phyloP scores from a whole-genome alignment of 768 basidiomycete species.

The Crepidotus variabilis region DNA sequence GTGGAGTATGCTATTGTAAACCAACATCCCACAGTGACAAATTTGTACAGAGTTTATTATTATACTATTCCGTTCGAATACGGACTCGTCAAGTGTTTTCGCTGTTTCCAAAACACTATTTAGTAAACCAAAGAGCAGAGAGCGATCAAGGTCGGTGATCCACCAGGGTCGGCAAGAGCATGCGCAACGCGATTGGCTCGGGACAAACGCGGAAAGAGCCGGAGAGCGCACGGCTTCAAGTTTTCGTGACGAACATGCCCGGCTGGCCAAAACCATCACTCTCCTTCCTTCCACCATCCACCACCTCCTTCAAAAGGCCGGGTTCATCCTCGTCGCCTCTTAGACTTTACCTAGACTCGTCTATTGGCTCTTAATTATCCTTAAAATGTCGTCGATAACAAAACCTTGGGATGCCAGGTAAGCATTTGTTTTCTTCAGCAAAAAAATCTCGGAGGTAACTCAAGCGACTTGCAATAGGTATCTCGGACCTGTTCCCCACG shows the following conservation, averaged over 20 bases:
- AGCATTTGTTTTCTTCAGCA: constrained; percentile 9
- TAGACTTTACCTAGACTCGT: constrained; percentile 30
- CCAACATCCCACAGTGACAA: too few relatives aligned
- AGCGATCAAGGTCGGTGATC: neutral
- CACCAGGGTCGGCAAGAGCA: constrained; percentile 12
- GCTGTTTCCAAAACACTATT: too few relatives aligned
- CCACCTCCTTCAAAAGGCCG: constrained; percentile 18
- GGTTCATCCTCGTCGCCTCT: constrained; percentile 16
- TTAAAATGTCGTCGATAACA: constrained; percentile 43
- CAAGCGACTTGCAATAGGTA: constrained; percentile 34
- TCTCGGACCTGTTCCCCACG: constrained; percentile 73
- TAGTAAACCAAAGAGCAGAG: too few relatives aligned
- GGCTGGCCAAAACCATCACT: constrained; percentile 16
- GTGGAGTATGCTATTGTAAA: too few relatives aligned
- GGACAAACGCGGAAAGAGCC: constrained; percentile 34
- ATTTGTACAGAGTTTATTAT: too few relatives aligned
- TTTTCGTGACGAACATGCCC: constrained; percentile 22
- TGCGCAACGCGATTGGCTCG: constrained; percentile 33
- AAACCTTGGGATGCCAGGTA: constrained; percentile 76
- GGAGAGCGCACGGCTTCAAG: constrained; percentile 14
- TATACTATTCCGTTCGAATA: too few relatives aligned
- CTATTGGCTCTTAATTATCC: constrained; percentile 26
- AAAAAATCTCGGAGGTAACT: neutral
- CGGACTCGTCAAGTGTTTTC: too few relatives aligned
- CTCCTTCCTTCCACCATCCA: constrained; percentile 17